phyloP scores from a whole-genome alignment of 352 stramenopile genomes.

The Globisporangium sylvaticum region DNA sequence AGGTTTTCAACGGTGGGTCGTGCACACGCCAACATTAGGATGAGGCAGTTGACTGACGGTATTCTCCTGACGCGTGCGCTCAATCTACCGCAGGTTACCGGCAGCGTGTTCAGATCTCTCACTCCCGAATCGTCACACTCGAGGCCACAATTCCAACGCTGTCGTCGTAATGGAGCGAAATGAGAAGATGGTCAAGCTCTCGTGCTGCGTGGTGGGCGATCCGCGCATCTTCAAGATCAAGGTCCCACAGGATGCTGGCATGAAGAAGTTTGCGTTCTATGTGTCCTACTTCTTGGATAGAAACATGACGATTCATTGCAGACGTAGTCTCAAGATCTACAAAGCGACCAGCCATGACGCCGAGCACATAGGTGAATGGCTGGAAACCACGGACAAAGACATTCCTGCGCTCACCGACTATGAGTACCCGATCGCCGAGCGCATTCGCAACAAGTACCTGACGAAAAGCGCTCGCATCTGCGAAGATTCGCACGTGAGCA shows the following conservation, averaged over 20 bases:
- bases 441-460: neutral
- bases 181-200: neutral
- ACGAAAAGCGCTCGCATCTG: neutral
- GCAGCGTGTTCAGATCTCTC: neutral
- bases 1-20: neutral
- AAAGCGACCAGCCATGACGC: neutral
- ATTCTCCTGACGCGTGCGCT: neutral
- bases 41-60: neutral
- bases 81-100: neutral
- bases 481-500: neutral
- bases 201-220: neutral
- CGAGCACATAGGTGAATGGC: neutral
- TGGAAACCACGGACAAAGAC: neutral
- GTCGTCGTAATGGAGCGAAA: neutral
- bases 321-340: neutral
- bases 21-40: neutral
- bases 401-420: neutral
- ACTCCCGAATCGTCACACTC: neutral
- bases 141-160: neutral
- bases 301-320: neutral
- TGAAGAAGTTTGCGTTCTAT: neutral
- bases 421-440: neutral
- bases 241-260: neutral
- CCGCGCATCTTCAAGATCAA: neutral
- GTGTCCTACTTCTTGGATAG: neutral